phyloP scores from a whole-genome alignment of 805 yeast species.

The Wickerhamomyces bovis region DNA sequence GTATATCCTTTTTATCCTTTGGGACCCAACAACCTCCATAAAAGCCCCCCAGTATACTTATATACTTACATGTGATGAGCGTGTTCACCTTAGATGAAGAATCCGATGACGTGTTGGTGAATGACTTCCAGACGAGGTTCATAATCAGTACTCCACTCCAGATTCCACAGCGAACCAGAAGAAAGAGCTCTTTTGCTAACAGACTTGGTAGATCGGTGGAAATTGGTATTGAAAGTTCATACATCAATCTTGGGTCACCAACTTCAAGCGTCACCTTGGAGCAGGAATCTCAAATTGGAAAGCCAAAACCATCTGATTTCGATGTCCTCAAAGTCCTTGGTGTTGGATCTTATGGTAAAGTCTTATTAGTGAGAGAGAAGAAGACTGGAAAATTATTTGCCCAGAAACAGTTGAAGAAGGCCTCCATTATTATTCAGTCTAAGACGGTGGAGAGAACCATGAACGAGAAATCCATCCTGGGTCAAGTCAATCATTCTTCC shows the following conservation, averaged over 20 bases:
- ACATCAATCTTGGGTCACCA: conserved; percentile 12
- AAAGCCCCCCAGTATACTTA: no score
- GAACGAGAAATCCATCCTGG: conserved; percentile 70
- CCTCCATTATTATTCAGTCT: conserved; percentile 57
- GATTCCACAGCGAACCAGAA: conserved; percentile 12
- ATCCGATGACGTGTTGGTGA: conserved; percentile 5
- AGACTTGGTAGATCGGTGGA: conserved; percentile 45
- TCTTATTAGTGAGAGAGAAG: conserved; percentile 64
- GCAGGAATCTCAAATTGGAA: background rate
- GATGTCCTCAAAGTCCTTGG: conserved; percentile 75
- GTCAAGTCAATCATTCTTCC: conserved; percentile 67
- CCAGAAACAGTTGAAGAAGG: conserved; percentile 80
- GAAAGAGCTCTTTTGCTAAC: conserved; percentile 20
- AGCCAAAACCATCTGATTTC: conserved; percentile 46
- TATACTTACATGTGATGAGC: conserved; percentile 11
- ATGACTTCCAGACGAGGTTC: conserved; percentile 16
- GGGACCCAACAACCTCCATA: no score
- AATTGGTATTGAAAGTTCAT: conserved; percentile 39
- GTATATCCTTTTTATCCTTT: no score
- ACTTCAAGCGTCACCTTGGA: background rate
- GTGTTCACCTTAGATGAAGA: conserved; percentile 23
- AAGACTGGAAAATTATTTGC: conserved; percentile 66
- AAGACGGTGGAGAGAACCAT: conserved; percentile 69
- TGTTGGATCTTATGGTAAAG: conserved; percentile 86
- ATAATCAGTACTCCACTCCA: conserved; percentile 14